phyloP scores from a whole-genome alignment of 352 stramenopile genomes.

The Pythium periplocum region DNA sequence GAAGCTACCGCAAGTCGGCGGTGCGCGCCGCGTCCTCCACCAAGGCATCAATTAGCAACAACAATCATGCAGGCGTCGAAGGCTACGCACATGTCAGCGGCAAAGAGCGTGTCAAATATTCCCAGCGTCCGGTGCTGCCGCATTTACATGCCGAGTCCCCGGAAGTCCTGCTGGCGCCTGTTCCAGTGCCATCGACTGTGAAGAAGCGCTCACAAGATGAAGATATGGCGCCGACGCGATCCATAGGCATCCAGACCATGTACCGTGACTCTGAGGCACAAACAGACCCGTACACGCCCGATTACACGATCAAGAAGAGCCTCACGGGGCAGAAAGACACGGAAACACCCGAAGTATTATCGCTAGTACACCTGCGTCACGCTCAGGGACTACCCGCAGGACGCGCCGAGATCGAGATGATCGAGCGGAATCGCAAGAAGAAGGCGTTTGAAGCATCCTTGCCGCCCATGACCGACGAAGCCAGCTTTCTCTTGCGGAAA shows the following conservation, averaged over 20 bases:
- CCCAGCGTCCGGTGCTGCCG: conserved; percentile 85
- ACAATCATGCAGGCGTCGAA: conserved; percentile 3
- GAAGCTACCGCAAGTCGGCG: conserved; percentile 55
- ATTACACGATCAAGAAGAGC: conserved; percentile 81
- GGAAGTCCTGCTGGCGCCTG: conserved; percentile 83
- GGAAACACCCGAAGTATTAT: conserved; percentile 78
- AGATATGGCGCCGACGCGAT: conserved; percentile 39
- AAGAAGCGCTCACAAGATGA: conserved; percentile 31
- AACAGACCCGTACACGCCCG: conserved; percentile 91
- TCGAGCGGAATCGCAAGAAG: conserved; percentile 88
- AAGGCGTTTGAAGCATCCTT: conserved; percentile 79
- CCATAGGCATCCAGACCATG: conserved; percentile 86
- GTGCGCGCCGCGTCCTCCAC: conserved; percentile 28
- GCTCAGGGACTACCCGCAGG: conserved; percentile 73
- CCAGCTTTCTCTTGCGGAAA: conserved; percentile 87
- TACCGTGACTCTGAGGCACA: conserved; percentile 93
- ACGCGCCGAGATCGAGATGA: conserved; percentile 85
- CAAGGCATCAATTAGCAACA: conserved; percentile 24
- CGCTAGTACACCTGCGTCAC: conserved; percentile 67
- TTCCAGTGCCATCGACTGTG: conserved; percentile 16
- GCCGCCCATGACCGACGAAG: conserved; percentile 93
- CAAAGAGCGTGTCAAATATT: conserved; percentile 83
- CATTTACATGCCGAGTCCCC: conserved; percentile 83
- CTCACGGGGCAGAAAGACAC: conserved; percentile 21
- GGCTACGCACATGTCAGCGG: conserved; percentile 58